Conservation (phyloP, 768 basidiomycete genomes). For the Agaricus sinodeliciosus region DNA sequence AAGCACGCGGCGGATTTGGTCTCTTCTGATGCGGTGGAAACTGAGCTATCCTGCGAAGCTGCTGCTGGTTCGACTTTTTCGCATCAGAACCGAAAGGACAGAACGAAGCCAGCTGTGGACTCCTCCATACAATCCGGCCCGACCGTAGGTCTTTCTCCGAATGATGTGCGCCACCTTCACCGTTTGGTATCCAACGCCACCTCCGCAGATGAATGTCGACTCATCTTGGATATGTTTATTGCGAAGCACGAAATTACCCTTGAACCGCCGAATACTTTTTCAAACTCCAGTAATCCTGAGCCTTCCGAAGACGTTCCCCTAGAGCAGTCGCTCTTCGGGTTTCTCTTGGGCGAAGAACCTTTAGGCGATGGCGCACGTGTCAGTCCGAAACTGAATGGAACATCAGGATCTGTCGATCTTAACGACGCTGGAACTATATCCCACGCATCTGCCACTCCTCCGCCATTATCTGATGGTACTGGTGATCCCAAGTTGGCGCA, state of each 20-base stretch:
- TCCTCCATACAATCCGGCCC: slow-evolving; percentile 6
- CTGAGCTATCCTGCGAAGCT: not conserved
- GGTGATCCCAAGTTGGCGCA: slow-evolving; percentile 1
- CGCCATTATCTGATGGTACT: not conserved
- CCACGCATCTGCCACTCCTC: not conserved
- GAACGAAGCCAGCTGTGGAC: slow-evolving; percentile 10
- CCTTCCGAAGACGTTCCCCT: slow-evolving; percentile 25
- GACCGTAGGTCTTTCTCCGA: slow-evolving; percentile 26
- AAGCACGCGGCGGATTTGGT: slow-evolving; percentile 3
- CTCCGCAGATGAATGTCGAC: slow-evolving; percentile 74
- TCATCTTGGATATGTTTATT: slow-evolving; percentile 80
- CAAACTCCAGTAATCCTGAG: slow-evolving; percentile 22
- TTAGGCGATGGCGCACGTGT: slow-evolving; percentile 1
- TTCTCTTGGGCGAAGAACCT: slow-evolving; percentile 28
- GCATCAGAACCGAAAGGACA: not conserved
- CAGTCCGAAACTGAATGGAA: not conserved
- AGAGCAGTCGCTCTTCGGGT: slow-evolving; percentile 46
- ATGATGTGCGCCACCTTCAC: slow-evolving; percentile 59
- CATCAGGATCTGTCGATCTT: not conserved
- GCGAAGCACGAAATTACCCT: slow-evolving; percentile 44
- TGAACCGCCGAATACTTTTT: slow-evolving; percentile 24
- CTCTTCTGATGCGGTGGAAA: slow-evolving; percentile 8
- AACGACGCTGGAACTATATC: not conserved
- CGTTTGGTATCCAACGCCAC: slow-evolving; percentile 61
- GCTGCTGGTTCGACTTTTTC: not conserved